phyloP scores from a whole-genome alignment of 1,139 yeast species.

The Kodamaea arcana region DNA sequence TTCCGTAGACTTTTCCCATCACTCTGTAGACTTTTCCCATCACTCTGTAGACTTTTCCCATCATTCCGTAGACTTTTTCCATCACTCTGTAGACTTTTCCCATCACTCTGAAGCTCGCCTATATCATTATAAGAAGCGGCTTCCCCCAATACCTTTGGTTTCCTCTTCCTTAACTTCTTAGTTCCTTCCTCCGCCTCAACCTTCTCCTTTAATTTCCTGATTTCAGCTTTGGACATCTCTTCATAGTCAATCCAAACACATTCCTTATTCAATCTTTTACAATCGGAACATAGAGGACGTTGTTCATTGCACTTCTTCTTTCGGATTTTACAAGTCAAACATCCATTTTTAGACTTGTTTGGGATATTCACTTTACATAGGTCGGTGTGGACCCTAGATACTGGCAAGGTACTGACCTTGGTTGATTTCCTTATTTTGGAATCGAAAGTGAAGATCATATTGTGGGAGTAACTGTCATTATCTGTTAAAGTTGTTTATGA shows the following conservation, averaged over 20 bases:
- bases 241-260: constrained; percentile 30
- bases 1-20: neutral
- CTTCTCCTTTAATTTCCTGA: constrained; percentile 19
- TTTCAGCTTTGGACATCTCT: constrained; percentile 25
- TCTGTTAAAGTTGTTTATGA: too few relatives aligned
- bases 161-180: constrained; percentile 33
- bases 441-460: constrained; percentile 4
- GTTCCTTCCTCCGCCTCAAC: constrained; percentile 30
- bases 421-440: constrained; percentile 2
- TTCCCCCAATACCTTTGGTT: constrained; percentile 9
- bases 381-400: constrained; percentile 3
- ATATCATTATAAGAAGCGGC: too few relatives aligned
- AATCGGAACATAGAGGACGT: constrained; percentile 55
- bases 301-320: constrained; percentile 72
- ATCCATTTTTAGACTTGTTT: constrained; percentile 51
- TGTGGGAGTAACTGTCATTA: neutral
- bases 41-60: too few relatives aligned
- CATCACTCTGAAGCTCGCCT: too few relatives aligned
- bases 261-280: constrained; percentile 14
- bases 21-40: neutral
- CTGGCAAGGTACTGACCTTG: neutral
- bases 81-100: neutral
- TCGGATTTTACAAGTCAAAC: constrained; percentile 65
- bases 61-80: too few relatives aligned
- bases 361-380: constrained; percentile 3